These are phyloP conservation scores for Prunus dulcis DNA, from an alignment of 306 rosid species.

Conservation along the genomic window DNA sequence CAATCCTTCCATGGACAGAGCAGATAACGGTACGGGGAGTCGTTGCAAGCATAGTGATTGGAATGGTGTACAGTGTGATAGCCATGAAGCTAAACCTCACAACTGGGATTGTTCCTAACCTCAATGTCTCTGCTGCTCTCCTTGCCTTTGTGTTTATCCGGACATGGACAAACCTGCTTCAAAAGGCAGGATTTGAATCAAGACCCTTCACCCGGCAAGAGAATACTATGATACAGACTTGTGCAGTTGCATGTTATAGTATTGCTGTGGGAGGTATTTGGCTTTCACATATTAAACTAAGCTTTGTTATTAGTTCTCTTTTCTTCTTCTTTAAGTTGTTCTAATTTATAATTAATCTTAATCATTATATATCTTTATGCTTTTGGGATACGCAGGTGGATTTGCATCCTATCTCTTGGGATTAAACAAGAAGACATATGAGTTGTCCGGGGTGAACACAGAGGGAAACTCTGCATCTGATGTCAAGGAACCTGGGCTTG, in stretches of 20 bases:
- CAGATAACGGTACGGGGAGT: conserved; percentile 80
- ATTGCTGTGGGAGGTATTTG: conserved; percentile 75
- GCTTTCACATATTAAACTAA: neutral
- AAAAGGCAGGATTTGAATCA: conserved; percentile 52
- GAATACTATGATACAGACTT: conserved; percentile 90
- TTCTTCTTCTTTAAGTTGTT: neutral
- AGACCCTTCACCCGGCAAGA: conserved; percentile 90
- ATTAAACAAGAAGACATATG: conserved; percentile 69
- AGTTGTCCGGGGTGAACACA: conserved; percentile 60
- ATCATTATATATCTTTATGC: neutral
- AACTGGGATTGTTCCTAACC: conserved; percentile 79
- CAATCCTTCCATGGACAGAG: conserved; percentile 50
- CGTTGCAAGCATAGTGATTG: conserved; percentile 66
- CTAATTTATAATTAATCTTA: neutral
- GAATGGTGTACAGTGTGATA: conserved; percentile 64
- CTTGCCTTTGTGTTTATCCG: conserved; percentile 65
- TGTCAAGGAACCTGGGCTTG: conserved; percentile 77
- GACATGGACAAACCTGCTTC: conserved; percentile 67
- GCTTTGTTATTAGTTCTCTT: neutral
- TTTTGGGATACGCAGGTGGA: conserved; percentile 52
- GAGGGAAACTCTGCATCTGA: conserved; percentile 57
- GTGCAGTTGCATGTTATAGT: conserved; percentile 87
- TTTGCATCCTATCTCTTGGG: conserved; percentile 88
- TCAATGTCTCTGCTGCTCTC: conserved; percentile 87
- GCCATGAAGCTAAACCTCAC: conserved; percentile 90